Base-by-base conservation (phyloP, 1,284 basidiomycete species). In the Porodaedalea pini region DNA sequence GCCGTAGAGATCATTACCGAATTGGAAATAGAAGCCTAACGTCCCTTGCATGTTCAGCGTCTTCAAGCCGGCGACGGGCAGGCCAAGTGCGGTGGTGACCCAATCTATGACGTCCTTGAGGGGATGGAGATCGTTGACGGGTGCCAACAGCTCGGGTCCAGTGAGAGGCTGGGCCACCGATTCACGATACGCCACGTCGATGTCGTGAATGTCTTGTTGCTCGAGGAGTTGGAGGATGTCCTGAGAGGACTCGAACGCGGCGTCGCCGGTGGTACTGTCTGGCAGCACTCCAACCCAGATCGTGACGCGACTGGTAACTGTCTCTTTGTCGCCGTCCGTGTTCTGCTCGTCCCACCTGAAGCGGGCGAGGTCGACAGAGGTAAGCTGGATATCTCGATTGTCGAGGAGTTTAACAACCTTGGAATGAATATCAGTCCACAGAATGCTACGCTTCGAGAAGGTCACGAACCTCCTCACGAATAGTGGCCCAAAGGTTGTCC, bases 201-300 rank as follows among this genome's bases (percentile, higher is more conserved):
- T 47, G 25, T 66, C 57, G 11, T 25, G 8, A 47, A 71, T 57
- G 27, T 63, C 51, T 63, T 68, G 65, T 54, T 62, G 25, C 31
- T 61, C 53, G 58, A 70, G 68, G 58, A 64, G 51, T 4, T 43
- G 47, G 44, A 59, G 63, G 63, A 75, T 72, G 36, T 68, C 67
- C 1, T 64, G 48, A 56, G 71, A 45, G 2, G 67, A 66, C 2
- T 72, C 59, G 67, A 44, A 59, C 0, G 73, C 74, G 48, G 45
- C 61, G 34, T 60, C 62, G 51, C 62, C 68, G 61, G 59, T 70
- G 63, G 64, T 60, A 60, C 65, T 71, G 19, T 71, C 68, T 3
- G 71, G 69, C 54, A 68, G 52, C 53, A 74, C 73, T 0, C 73
- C 74, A 2, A 76, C 58, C 75, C 74, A 76, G 61, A 77, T 71